Evolutionary conservation across 2,329 filamentous ascomycete genomes (phyloP), one percentile per base, ranked within the genome.

Genomic region (Xylariales sp.): DNA sequence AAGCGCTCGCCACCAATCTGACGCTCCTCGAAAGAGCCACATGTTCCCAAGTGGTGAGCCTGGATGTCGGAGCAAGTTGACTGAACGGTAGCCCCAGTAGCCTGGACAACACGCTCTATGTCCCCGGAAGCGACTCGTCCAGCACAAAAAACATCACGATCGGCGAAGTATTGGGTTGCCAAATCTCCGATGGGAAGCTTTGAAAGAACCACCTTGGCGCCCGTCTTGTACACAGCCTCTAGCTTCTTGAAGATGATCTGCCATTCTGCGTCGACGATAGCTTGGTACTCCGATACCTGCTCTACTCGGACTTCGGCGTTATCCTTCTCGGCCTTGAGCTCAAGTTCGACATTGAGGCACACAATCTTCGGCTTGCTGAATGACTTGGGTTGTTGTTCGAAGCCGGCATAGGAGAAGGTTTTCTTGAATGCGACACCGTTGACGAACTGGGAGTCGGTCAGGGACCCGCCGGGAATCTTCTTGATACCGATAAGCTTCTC

Each of bases 221-320:
- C 93, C 5, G 91, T 96, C 68, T 91, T 83, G 76, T 91, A 80
- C 40, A 95, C 71, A 36, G 91, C 88, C 71, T 98, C 93, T 63
- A 98, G 86, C 77, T 98, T 98, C 75, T 96, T 91, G 80, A 85
- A 97, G 66, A 98, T 98, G 62, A 98, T 98, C 68, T 96, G 89
- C 93, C 93, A 98, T 69, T 98, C 93, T 21, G 93, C 93, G 60
- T 98, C 93, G 61, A 98, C 93, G 54, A 98, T 96, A 49, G 93
- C 93, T 71, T 98, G 93, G 73, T 98, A 98, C 70, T 98, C 93
- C 15, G 91, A 95, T 39, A 98, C 93, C 67, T 97, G 90, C 69
- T 97, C 93, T 44, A 98, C 90, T 45, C 93, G 84, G 49, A 98
- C 89, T 72, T 98, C 93, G 45, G 93, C 93, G 59, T 98, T 98